phyloP scores from a whole-genome alignment of 805 yeast genomes.

The Wickerhamiella spandovensis region DNA sequence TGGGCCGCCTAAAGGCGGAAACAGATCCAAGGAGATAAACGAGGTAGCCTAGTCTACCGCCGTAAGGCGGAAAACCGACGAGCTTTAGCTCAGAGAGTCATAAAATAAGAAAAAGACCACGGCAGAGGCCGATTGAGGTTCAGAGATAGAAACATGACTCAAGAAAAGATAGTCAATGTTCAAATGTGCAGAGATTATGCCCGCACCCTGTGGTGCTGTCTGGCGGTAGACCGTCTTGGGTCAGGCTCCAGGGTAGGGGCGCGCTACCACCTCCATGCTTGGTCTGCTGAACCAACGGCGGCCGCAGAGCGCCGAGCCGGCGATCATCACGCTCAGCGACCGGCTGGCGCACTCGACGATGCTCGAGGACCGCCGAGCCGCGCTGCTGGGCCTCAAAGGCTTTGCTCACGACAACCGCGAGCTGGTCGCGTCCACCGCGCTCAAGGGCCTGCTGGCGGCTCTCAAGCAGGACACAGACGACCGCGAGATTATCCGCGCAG shows the following conservation, averaged over 20 bases:
- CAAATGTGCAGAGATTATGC: too few species aligned
- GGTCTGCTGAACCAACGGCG: slow-evolving; percentile 35
- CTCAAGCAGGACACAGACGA: slow-evolving; percentile 57
- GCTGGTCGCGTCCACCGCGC: slow-evolving; percentile 74
- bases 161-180: too few species aligned
- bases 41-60: too few species aligned
- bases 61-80: too few species aligned
- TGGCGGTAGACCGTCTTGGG: too few species aligned
- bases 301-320: slow-evolving; percentile 55
- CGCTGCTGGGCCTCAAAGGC: slow-evolving; percentile 77
- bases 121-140: too few species aligned
- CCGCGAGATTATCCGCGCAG: slow-evolving; percentile 57
- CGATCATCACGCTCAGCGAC: slow-evolving; percentile 81
- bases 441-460: slow-evolving; percentile 57
- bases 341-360: slow-evolving; percentile 70
- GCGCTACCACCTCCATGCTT: slow-evolving; percentile 16
- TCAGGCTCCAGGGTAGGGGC: neutral
- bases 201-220: too few species aligned
- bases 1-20: too few species aligned
- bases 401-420: slow-evolving; percentile 84
- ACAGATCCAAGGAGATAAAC: too few species aligned
- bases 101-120: too few species aligned
- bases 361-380: slow-evolving; percentile 79
- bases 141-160: too few species aligned
- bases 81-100: too few species aligned